Evolutionary conservation across 129 eudicot genomes (phyloP), one percentile per base, ranked within the genome.

Genomic region (Escallonia rubra): DNA sequence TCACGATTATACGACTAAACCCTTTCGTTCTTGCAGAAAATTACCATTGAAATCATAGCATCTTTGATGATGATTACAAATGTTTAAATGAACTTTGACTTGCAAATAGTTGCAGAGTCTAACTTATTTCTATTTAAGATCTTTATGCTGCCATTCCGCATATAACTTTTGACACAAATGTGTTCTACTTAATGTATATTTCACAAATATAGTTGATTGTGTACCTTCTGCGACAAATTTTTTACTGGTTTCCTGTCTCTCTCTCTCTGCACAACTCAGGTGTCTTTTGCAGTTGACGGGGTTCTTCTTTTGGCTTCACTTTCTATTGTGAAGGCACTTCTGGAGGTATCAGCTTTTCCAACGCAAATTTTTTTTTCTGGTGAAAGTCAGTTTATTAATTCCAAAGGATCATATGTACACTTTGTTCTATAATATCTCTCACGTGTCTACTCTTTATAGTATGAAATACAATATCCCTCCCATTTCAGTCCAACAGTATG

Each of bases 231-330:
- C 1, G 34, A 23, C 34, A 23, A 23, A 23, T 23, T 23, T 23
- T 55, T 10, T 38, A 50, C 55, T 0, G n/a, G 4, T 55, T 10
- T 9, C 0, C 15, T 59, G 12, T 7, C 11, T 74, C 13, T 10
- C 54, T 66, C 44, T 50, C 9, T 39, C 7, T 41, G n/a, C 50
- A 5, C 47, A 41, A 43, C 8, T 5, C 71, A 76, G 80, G 66
- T 69, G 23, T 63, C 80, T 16, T 76, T 76, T 64, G 71, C 80
- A 63, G 75, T 76, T 64, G 80, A 76, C 11, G 80, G 80, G 38
- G 67, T 76, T 10, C 70, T 76, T 44, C 66, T 76, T 64, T 69
- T 70, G 66, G 67, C 75, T 76, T 76, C 71, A 41, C 66, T 76
- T 16, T 76, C 80, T 4, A 39, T 70, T 41, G 14, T 70, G 76